Evolutionary conservation across 1,139 yeast species (phyloP), one percentile per base, ranked within the genome.

Genomic region (Taphrina pruni): DNA sequence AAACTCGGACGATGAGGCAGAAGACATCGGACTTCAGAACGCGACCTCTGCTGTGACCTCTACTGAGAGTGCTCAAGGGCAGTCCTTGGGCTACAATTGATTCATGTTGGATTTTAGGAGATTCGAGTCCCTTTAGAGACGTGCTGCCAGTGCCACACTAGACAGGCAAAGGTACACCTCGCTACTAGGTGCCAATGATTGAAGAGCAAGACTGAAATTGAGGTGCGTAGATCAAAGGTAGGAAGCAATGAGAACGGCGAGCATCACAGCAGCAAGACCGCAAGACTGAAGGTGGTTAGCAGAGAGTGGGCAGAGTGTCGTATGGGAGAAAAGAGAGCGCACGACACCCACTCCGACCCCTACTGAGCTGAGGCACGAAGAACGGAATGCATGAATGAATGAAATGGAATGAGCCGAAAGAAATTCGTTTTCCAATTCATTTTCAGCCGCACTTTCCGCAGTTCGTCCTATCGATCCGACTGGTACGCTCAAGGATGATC

Each of bases 1-100:
- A 6, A 26, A 58, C 9, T 43, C 62, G 35, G 62, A 58, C 8
- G 62, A 55, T 14, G 43, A 35, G 2, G 45, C 32, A 17, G 62
- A 58, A 38, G 62, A 58, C 62, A 58, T 58, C 36, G 20, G 6
- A 50, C 54, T 21, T 50, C n/a, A 9, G 36, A 4, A 26, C 1
- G 32, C 32, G 4, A 26, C 32, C 32, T 26, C 32, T 26, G 32
- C 32, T 26, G 20, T 17, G 54, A 45, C 48, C 48, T 45, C 48
- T 50, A 50, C 21, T 46, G 12, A 26, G 54, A 20, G 54, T 26
- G 54, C 54, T 50, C 54, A 50, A 26, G 36, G 36, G 36, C 54
- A 50, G 36, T 21, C 54, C 54, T 50, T 36, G 9, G 43, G 5
- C 43, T 54, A 54, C 20, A 43, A 54, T 36, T 54, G 58, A 54